Evolutionary conservation across 495 filamentous ascomycete species (phyloP), one percentile per base, ranked within the genome.

Genomic region (Emericellopsis terricola): DNA sequence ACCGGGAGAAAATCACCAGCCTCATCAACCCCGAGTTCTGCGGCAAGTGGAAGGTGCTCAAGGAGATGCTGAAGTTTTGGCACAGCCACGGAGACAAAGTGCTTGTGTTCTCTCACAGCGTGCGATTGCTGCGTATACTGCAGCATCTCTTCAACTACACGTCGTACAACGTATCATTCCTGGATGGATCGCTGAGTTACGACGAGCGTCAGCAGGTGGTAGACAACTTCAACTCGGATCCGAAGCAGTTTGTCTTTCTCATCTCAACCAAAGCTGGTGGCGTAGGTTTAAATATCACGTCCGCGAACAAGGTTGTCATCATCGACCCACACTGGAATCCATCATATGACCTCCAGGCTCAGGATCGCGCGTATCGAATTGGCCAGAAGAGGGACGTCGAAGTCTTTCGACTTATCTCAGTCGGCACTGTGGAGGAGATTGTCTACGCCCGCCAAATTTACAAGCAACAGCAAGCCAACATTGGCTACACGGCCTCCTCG

Each of bases 251-350:
- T 44, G 85, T 94, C 14, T 97, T 97, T 48, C 62, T 97, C 29
- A 96, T 97, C 43, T 87, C 80, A 13, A 96, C 89, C 14, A 81
- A 79, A 48, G 83, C 89, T 11, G 89, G 89, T 19, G 87, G 87
- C 16, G 54, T 65, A 6, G 87, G 86, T 0, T 60, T 96, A 7
- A 97, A 97, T 47, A 97, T 97, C 50, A 94, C 89, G 3, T 87
- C 82, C 0, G 89, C 89, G 8, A 97, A 97, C 57, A 96, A 96
- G 53, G 87, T 97, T 8, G 89, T 97, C 14, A 81, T 97, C 23
- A 78, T 94, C 26, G 89, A 97, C 48, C 89, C 89, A 0, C 92
- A 94, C 47, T 97, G 89, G 89, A 97, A 97, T 39, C 89, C 89
- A 3, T 68, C 80, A 14, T 81, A 84, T 42, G 86, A 97, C 44